phyloP scores from a whole-genome alignment of 2,329 filamentous ascomycete genomes.

The Fusarium sambucinum region DNA sequence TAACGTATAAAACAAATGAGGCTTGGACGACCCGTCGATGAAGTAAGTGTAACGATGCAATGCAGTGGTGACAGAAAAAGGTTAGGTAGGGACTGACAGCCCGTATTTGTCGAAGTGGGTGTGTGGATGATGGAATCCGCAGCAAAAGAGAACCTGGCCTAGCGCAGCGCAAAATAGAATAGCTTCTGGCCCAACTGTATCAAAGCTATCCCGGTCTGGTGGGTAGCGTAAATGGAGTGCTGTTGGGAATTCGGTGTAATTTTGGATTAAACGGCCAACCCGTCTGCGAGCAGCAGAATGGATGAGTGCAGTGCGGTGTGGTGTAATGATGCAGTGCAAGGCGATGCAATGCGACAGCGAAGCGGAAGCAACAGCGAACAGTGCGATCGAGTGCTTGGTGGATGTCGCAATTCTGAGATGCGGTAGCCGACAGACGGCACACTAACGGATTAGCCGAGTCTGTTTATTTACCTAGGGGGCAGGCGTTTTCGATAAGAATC shows the following conservation, averaged over 20 bases:
- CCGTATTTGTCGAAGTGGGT: conserved; percentile 17
- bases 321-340: conserved; percentile 16
- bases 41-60: conserved; percentile 6
- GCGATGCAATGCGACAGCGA: conserved; percentile 18
- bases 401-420: conserved; percentile 25
- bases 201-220: conserved; percentile 27
- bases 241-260: conserved; percentile 23
- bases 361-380: conserved; percentile 32
- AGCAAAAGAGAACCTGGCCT: conserved; percentile 17
- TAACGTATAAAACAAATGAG: conserved; percentile 13
- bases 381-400: conserved; percentile 21
- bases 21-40: conserved; percentile 11
- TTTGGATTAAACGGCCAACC: conserved; percentile 6
- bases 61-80: conserved; percentile 22
- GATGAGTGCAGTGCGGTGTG: conserved; percentile 7
- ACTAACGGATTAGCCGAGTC: conserved; percentile 24
- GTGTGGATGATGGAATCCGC: conserved; percentile 30
- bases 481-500: conserved; percentile 1
- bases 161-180: conserved; percentile 25
- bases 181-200: conserved; percentile 25
- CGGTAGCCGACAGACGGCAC: conserved; percentile 6
- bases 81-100: conserved; percentile 9
- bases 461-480: background rate
- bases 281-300: background rate
- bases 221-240: conserved; percentile 22